Base-by-base conservation (phyloP, 192 early-diverging fungal genomes). In the Podila verticillata region DNA sequence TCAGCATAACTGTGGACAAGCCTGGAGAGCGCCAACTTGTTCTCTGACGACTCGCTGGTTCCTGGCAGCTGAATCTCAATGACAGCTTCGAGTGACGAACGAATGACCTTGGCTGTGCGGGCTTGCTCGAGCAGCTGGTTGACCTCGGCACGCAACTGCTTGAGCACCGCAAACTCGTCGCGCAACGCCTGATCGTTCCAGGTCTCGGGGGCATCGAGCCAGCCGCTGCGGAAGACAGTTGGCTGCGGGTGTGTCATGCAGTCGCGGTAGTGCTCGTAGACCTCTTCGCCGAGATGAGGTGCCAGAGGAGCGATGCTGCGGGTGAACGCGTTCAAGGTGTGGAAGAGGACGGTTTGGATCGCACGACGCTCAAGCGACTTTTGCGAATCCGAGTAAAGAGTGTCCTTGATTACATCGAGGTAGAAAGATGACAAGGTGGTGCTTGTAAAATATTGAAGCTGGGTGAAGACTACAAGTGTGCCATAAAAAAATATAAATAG, bases 391-490 rank as follows among this genome's bases (percentile, higher is more conserved):
- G 89, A 90, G 56, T 95, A 95, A 5, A 95, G 83, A 34, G 90
- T 84, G 69, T 95, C 94, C 80, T 95, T 95, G 75, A 92, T 87
- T 5, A 92, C 84, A 61, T 95, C 93, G 87, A 94, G 90, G 82
- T 95, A 95, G 65, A 93, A 92, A 5, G 92, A 88, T 24, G 94
- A 95, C 13, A 93, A 82, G 8, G 84, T 75, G 8, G 82, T 83
- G 63, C 87, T 92, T 64, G 89, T 90, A 64, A 95, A 92, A 65
- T 87, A 86, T 70, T 91, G 91, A 22, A 93, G 75, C 28, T 85
- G 68, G 63, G 90, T 91, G 34, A 89, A 85, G 17, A 88, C 92
- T 87, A 74, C 24, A 20, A 20, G 56, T 61, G n/a, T 57, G 34
- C n/a, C n/a, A n/a, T n/a, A n/a, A n/a, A n/a, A n/a, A n/a, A n/a